Percentiles rank a stretch among this genome's conserved stretches.
These are phyloP conservation scores for Powellomyces hirtus DNA, from an alignment of 192 early-diverging fungal species.

Conservation along the genomic window DNA sequence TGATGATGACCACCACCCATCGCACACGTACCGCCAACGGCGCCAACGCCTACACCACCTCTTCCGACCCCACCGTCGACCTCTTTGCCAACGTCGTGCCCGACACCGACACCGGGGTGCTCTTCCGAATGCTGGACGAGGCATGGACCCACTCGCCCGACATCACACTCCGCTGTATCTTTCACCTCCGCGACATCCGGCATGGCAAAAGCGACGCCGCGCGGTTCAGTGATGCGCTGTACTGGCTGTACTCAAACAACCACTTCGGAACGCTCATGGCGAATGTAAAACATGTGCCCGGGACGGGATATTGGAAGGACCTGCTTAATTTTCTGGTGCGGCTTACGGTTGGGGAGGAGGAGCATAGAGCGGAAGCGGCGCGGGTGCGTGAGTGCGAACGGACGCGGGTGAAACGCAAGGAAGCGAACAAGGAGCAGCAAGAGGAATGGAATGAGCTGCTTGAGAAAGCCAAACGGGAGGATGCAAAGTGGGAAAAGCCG, in stretches of 20 bases:
- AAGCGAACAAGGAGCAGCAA: too few relatives aligned
- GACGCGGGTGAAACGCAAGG: too few relatives aligned
- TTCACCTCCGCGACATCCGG: background rate
- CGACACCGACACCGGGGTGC: background rate
- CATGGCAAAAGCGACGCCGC: background rate
- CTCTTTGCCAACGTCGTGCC: background rate
- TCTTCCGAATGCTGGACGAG: background rate
- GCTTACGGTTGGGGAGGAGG: background rate
- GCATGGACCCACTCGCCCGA: background rate
- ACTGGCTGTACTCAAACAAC: background rate
- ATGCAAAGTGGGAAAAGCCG: background rate
- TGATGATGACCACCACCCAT: background rate
- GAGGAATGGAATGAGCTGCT: background rate
- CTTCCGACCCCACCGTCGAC: background rate
- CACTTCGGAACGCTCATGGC: too few relatives aligned
- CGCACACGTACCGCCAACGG: background rate
- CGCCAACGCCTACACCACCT: background rate
- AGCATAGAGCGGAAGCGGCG: background rate
- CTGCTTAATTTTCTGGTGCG: slow-evolving; percentile 1
- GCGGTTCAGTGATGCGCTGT: background rate
- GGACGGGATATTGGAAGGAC: too few relatives aligned
- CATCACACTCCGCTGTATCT: background rate
- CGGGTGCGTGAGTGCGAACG: background rate
- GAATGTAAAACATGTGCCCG: too few relatives aligned
- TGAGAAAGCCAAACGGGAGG: background rate